Conservation (phyloP, 805 yeast genomes). For the Myxozyma geophila region DNA sequence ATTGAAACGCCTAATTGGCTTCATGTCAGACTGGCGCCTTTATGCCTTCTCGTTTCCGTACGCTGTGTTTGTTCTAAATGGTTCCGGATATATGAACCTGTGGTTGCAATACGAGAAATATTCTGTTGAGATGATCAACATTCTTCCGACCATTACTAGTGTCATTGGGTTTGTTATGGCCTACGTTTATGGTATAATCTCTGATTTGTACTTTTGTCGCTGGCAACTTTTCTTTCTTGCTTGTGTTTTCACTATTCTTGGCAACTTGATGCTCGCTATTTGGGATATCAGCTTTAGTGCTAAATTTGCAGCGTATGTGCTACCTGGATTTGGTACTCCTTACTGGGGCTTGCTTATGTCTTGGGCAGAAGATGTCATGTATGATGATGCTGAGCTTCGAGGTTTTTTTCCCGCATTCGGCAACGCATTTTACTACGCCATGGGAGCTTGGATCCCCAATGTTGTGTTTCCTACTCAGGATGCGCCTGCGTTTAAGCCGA, state of each 20-base stretch:
- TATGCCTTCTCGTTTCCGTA: constrained; percentile 4
- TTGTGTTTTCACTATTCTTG: constrained; percentile 50
- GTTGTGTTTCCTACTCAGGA: constrained; percentile 48
- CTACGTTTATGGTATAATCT: constrained; percentile 40
- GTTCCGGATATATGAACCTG: constrained; percentile 40
- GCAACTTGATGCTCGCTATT: constrained; percentile 57
- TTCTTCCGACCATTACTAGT: constrained; percentile 46
- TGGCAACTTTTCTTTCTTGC: constrained; percentile 54
- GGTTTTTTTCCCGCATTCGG: constrained; percentile 42
- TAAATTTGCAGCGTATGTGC: constrained; percentile 63
- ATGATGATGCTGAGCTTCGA: constrained; percentile 53
- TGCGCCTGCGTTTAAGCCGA: constrained; percentile 40
- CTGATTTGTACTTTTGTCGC: constrained; percentile 48
- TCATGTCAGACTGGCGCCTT: constrained; percentile 16
- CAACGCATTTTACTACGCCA: constrained; percentile 44
- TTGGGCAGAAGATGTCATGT: constrained; percentile 63
- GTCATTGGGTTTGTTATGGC: constrained; percentile 43
- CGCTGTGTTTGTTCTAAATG: constrained; percentile 4
- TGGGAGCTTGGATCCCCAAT: constrained; percentile 49
- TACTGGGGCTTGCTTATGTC: constrained; percentile 62
- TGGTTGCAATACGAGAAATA: constrained; percentile 41
- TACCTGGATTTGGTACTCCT: constrained; percentile 63
- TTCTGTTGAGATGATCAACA: constrained; percentile 41
- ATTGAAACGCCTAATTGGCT: constrained; percentile 9
- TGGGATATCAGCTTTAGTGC: constrained; percentile 61